Conservation (phyloP, 164 flowering plant species). For the Chimonanthus praecox region DNA sequence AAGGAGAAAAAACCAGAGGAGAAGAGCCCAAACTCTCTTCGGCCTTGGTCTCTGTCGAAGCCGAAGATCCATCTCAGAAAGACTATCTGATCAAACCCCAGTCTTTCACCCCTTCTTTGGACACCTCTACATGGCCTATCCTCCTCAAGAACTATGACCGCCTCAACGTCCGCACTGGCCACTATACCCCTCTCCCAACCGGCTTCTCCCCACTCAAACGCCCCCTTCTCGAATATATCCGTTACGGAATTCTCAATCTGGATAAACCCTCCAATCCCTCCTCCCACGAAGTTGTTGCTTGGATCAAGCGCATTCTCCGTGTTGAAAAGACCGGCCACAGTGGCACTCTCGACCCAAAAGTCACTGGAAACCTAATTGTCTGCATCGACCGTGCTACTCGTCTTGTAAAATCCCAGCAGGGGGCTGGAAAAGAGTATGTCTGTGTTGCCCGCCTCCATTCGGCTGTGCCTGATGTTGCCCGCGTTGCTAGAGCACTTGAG, state of each 20-base stretch:
- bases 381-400: constrained; percentile 76
- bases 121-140: constrained; percentile 77
- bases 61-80: constrained; percentile 8
- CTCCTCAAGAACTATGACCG: constrained; percentile 75
- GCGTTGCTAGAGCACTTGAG: constrained; percentile 61
- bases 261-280: constrained; percentile 81
- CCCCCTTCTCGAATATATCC: constrained; percentile 55
- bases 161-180: constrained; percentile 72
- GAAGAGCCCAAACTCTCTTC: neutral
- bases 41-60: neutral
- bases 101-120: constrained; percentile 53
- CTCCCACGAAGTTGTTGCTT: constrained; percentile 78
- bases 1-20: neutral
- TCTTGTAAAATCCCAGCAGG: constrained; percentile 74
- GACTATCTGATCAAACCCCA: constrained; percentile 62
- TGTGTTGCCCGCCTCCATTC: constrained; percentile 67
- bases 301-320: constrained; percentile 67
- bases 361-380: constrained; percentile 70
- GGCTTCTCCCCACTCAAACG: constrained; percentile 73
- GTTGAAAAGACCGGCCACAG: constrained; percentile 73
- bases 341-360: constrained; percentile 79
- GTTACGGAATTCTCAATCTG: constrained; percentile 67
- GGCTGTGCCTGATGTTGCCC: constrained; percentile 50
- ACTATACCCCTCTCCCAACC: constrained; percentile 67
- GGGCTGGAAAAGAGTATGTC: constrained; percentile 82